Evolutionary conservation across 176 grass and related monocot species (phyloP).

Genomic region (Musa troglodytarum): DNA sequence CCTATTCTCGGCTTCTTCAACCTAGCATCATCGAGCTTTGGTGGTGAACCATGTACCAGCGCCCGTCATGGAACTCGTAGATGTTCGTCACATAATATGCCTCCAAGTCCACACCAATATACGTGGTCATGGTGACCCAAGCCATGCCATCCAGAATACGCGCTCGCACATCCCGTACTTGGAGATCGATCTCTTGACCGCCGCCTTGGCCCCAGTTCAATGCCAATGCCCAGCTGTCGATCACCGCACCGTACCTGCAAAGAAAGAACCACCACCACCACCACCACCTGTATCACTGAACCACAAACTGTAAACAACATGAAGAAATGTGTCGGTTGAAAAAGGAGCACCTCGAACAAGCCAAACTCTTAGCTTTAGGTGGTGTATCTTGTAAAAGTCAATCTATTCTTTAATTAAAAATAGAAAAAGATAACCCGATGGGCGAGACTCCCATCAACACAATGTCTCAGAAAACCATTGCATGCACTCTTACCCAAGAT

Average conservation of each 20-base stretch:
- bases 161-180: constrained; percentile 61
- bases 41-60: constrained; percentile 90
- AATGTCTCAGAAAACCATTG: too few species aligned
- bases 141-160: constrained; percentile 62
- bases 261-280: background rate
- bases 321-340: too few species aligned
- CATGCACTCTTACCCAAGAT: too few species aligned
- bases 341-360: too few species aligned
- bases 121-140: constrained; percentile 75
- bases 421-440: too few species aligned
- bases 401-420: too few species aligned
- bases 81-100: constrained; percentile 66
- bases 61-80: constrained; percentile 58
- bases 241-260: constrained; percentile 61
- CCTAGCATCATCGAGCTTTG: constrained; percentile 47
- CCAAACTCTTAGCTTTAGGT: too few species aligned
- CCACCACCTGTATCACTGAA: too few species aligned
- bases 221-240: constrained; percentile 68
- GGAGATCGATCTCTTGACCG: constrained; percentile 59
- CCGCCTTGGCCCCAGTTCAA: constrained; percentile 94
- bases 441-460: too few species aligned
- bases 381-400: too few species aligned
- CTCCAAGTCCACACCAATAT: constrained; percentile 35
- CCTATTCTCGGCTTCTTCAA: too few species aligned
- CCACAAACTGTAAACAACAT: too few species aligned